Conservation (phyloP, 2,329 filamentous ascomycete genomes). For the Cladosporium sp. region DNA sequence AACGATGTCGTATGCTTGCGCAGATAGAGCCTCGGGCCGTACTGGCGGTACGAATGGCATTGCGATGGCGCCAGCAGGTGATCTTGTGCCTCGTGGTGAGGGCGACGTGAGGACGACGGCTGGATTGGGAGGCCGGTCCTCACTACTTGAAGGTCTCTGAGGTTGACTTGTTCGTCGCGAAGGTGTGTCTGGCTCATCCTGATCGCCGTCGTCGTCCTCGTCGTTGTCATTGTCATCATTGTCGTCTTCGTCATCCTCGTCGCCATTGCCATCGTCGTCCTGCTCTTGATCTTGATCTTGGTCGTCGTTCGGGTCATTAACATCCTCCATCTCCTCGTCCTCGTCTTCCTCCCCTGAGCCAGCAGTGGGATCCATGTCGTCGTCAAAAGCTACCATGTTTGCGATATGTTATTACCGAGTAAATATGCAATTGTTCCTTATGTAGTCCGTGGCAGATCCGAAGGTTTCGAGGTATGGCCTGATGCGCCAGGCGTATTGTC, state of each 20-base stretch:
- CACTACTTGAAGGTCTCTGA: slow-evolving; percentile 8
- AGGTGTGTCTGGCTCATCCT: slow-evolving; percentile 44
- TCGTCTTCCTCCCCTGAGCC: slow-evolving; percentile 41
- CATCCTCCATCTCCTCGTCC: slow-evolving; percentile 42
- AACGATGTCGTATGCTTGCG: slow-evolving; percentile 85
- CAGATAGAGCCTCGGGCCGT: slow-evolving; percentile 74
- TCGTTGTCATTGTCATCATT: slow-evolving; percentile 37
- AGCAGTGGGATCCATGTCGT: slow-evolving; percentile 36
- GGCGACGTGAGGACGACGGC: slow-evolving; percentile 47
- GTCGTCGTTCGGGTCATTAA: slow-evolving; percentile 36
- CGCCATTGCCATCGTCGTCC: slow-evolving; percentile 34
- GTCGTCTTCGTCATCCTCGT: slow-evolving; percentile 37
- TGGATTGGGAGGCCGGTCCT: slow-evolving; percentile 33
- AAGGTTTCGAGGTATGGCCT: neutral
- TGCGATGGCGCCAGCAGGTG: slow-evolving; percentile 24
- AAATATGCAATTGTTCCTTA: neutral
- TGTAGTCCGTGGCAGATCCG: neutral
- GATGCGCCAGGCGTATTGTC: neutral
- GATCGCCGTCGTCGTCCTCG: slow-evolving; percentile 29
- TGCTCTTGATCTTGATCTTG: slow-evolving; percentile 35
- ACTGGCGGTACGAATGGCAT: slow-evolving; percentile 40
- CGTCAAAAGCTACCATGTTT: slow-evolving; percentile 42
- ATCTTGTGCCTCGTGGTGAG: slow-evolving; percentile 37
- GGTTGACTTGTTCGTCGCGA: slow-evolving; percentile 31
- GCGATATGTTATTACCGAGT: neutral